These are phyloP conservation scores for Pelargonium australe DNA, from an alignment of 441 rosid genomes.

Conservation along the genomic window DNA sequence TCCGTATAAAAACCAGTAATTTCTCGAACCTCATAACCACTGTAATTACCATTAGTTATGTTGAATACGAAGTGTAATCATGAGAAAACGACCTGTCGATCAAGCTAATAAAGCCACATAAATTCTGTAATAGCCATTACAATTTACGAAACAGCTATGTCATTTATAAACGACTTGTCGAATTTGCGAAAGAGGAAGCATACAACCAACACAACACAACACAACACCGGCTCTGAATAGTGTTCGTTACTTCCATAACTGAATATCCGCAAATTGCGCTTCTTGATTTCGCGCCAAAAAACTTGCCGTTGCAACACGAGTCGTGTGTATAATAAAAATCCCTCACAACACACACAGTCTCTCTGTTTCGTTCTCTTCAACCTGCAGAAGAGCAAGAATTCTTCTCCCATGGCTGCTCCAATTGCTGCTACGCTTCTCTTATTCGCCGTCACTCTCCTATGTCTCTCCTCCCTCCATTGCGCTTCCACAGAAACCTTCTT, in stretches of 20 bases:
- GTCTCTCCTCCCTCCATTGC: not conserved
- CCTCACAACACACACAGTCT: not conserved
- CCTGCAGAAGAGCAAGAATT: not conserved
- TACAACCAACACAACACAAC: too few relatives aligned
- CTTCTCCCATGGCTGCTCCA: not conserved
- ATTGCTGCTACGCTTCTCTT: not conserved
- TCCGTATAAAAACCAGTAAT: too few relatives aligned
- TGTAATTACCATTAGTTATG: too few relatives aligned
- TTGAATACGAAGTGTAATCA: too few relatives aligned
- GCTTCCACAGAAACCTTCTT: not conserved
- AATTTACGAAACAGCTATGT: too few relatives aligned
- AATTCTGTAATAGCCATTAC: too few relatives aligned
- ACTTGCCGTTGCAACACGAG: not conserved
- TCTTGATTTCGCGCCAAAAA: not conserved
- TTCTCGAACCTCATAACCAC: too few relatives aligned
- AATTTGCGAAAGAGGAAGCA: too few relatives aligned
- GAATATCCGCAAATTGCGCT: conserved; percentile 1
- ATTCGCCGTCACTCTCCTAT: not conserved
- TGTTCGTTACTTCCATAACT: not conserved
- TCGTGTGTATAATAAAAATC: not conserved
- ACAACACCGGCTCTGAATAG: too few relatives aligned
- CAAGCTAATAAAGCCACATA: too few relatives aligned
- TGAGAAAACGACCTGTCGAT: too few relatives aligned
- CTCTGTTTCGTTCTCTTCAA: not conserved
- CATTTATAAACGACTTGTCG: too few relatives aligned